A percentile compares a stretch with the other conserved stretches of the same genome.
These are phyloP conservation scores for Purshia tridentata DNA, from an alignment of 306 rosid species.

Conservation along the genomic window DNA sequence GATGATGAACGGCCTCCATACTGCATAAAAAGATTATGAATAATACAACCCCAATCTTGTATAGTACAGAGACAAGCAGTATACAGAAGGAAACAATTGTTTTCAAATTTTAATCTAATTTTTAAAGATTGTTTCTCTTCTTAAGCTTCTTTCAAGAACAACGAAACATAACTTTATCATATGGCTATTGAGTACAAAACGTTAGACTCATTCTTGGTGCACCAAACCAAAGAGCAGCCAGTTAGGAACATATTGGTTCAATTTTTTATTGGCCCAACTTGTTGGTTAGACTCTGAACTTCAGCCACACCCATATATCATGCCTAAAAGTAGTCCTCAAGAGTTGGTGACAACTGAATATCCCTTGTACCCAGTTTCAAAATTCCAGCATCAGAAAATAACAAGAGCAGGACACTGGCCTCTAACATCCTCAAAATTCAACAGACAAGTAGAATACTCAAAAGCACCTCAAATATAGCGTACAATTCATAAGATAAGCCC, in stretches of 20 bases:
- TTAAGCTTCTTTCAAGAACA: neutral
- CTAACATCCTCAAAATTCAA: slow-evolving; percentile 9
- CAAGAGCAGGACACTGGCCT: slow-evolving; percentile 17
- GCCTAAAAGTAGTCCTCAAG: neutral
- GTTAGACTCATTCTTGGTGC: neutral
- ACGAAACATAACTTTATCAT: neutral
- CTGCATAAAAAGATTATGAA: slow-evolving; percentile 40
- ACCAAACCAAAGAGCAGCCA: slow-evolving; percentile 5
- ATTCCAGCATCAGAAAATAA: slow-evolving; percentile 8
- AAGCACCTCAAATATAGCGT: slow-evolving; percentile 10
- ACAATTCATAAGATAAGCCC: neutral
- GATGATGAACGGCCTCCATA: slow-evolving; percentile 57
- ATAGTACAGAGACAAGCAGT: slow-evolving; percentile 9
- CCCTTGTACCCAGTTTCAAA: slow-evolving; percentile 16
- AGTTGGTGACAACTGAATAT: neutral
- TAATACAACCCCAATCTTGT: slow-evolving; percentile 16
- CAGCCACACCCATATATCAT: neutral
- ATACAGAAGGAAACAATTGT: slow-evolving; percentile 19
- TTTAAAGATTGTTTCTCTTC: neutral
- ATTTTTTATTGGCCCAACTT: neutral
- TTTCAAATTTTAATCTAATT: slow-evolving; percentile 18
- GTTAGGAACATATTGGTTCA: slow-evolving; percentile 11
- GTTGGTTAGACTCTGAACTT: slow-evolving; percentile 7
- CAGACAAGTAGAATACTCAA: slow-evolving; percentile 11
- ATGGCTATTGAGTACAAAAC: neutral